Evolutionary conservation across 2,329 filamentous ascomycete species (phyloP).

Genomic region (Blumeria graminis): DNA sequence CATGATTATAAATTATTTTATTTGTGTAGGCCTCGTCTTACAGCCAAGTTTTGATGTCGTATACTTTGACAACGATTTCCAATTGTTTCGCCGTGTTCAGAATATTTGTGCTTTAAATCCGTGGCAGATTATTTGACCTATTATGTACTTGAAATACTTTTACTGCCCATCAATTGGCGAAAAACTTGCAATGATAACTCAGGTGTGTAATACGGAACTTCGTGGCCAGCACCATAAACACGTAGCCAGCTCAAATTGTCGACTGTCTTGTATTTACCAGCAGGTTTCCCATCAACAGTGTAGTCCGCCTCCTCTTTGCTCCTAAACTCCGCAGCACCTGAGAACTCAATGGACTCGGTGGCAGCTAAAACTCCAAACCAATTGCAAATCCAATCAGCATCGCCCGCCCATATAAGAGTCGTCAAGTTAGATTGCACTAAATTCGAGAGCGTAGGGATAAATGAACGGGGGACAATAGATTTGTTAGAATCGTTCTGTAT

Average conservation of each 20-base stretch:
- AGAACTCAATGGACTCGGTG: conserved; percentile 22
- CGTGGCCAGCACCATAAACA: conserved; percentile 23
- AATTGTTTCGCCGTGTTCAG: no score
- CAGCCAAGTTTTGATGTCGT: no score
- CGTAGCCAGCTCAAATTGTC: conserved; percentile 25
- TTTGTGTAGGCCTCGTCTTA: no score
- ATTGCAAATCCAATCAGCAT: conserved; percentile 31
- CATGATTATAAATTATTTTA: no score
- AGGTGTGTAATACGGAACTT: conserved; percentile 17
- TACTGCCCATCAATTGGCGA: conserved; percentile 19
- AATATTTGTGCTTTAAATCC: no score
- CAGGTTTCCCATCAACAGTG: conserved; percentile 22
- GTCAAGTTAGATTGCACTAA: conserved; percentile 24
- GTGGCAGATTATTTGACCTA: no score
- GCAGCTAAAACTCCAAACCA: conserved; percentile 26
- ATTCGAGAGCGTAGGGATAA: conserved; percentile 19
- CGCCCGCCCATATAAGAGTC: conserved; percentile 29
- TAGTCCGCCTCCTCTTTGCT: conserved; percentile 19
- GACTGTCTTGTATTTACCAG: conserved; percentile 25
- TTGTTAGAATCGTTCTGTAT: conserved; percentile 7
- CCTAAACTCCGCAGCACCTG: conserved; percentile 19
- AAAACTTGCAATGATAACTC: conserved; percentile 22
- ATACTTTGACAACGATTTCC: no score
- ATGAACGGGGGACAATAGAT: conserved; percentile 18
- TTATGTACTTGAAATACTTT: no score